Evolutionary conservation across 2,329 filamentous ascomycete species (phyloP).

Genomic region (Fusarium guadeloupense): DNA sequence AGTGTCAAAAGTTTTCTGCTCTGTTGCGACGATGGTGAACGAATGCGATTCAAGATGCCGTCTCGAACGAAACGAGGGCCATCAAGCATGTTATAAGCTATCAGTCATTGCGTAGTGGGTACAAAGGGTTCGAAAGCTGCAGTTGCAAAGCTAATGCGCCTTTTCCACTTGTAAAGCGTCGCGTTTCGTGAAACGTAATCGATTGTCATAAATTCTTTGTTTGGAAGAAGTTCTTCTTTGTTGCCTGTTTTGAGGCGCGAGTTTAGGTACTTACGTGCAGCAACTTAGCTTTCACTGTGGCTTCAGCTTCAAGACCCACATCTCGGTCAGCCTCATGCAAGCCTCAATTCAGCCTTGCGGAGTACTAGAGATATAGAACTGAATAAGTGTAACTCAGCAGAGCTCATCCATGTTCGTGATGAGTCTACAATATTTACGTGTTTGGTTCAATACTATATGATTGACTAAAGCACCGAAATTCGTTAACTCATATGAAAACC

Average conservation of each 20-base stretch:
- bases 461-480: slow-evolving; percentile 4
- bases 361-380: too few species aligned
- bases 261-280: neutral
- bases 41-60: slow-evolving; percentile 13
- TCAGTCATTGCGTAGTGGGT: slow-evolving; percentile 18
- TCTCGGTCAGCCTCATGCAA: neutral
- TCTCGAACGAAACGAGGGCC: slow-evolving; percentile 23
- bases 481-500: slow-evolving; percentile 12
- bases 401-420: neutral
- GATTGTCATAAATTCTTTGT: neutral
- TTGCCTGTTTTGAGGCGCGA: neutral
- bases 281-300: slow-evolving; percentile 3
- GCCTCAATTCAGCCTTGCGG: slow-evolving; percentile 2
- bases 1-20: neutral
- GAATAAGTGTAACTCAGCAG: neutral
- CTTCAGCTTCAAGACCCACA: neutral
- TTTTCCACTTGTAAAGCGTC: neutral
- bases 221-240: neutral
- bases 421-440: neutral
- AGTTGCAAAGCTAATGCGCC: neutral
- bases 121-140: neutral
- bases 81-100: slow-evolving; percentile 29
- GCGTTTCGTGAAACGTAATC: neutral
- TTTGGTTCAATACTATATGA: neutral
- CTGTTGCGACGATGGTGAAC: slow-evolving; percentile 1